phyloP scores from a whole-genome alignment of 2,329 filamentous ascomycete genomes.

The Penicillium sp. region DNA sequence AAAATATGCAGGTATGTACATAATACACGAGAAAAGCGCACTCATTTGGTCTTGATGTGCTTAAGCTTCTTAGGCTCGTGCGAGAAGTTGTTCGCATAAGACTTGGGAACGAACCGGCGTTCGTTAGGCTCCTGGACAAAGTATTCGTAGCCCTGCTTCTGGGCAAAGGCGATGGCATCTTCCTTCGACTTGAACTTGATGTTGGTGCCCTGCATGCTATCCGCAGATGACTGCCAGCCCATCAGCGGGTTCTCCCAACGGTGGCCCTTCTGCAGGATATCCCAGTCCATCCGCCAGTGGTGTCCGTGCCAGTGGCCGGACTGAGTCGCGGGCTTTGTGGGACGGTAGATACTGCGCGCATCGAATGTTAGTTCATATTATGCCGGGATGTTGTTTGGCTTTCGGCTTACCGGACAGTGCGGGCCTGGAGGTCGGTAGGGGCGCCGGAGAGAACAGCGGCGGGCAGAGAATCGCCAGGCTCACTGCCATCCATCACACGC shows the following conservation, averaged over 20 bases:
- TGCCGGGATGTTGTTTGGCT: neutral
- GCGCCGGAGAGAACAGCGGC: slow-evolving; percentile 88
- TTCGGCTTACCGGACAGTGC: slow-evolving; percentile 74
- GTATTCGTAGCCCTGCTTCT: slow-evolving; percentile 99
- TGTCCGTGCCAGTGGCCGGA: slow-evolving; percentile 80
- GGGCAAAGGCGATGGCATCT: slow-evolving; percentile 87
- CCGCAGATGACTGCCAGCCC: slow-evolving; percentile 95
- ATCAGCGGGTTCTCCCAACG: slow-evolving; percentile 98
- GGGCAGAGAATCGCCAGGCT: slow-evolving; percentile 66
- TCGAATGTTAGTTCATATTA: slow-evolving; percentile 9
- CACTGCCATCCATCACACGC: slow-evolving; percentile 83
- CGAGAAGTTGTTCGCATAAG: slow-evolving; percentile 94
- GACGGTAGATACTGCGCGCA: slow-evolving; percentile 73
- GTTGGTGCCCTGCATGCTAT: slow-evolving; percentile 90
- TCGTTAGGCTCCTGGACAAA: slow-evolving; percentile 96
- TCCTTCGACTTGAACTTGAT: slow-evolving; percentile 89
- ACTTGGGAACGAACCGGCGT: slow-evolving; percentile 80
- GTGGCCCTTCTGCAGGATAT: slow-evolving; percentile 83
- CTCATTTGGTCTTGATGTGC: slow-evolving; percentile 73
- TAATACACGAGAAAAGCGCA: slow-evolving; percentile 30
- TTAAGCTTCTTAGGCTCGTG: slow-evolving; percentile 84
- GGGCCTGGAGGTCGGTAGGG: slow-evolving; percentile 85
- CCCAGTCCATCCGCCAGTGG: slow-evolving; percentile 98
- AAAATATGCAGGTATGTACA: slow-evolving; percentile 35
- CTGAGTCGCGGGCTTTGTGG: slow-evolving; percentile 90